Evolutionary conservation across 208 protist species (phyloP), one percentile per base, ranked within the genome.

Genomic region (Trypanosoma avium): DNA sequence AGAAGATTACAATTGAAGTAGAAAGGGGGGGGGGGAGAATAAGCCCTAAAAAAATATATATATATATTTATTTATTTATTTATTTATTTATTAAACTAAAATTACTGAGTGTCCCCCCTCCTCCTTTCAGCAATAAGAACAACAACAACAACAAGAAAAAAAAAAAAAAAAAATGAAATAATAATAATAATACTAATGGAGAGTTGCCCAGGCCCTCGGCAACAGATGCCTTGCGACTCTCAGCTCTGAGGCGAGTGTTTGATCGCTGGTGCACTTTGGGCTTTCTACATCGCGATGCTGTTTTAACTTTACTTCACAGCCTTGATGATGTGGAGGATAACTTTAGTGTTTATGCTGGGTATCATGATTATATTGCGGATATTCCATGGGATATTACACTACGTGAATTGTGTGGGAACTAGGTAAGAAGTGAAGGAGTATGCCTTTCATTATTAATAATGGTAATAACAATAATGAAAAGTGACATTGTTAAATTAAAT

Each of bases 221-320:
- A 45, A 61, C 40, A 32, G 70, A 83, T 46, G 65, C 49, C n/a
- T 38, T 65, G 24, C 71, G 81, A 33, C 73, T 91, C 8, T 57
- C 70, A 38, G 45, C 69, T 32, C 64, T 95, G 33, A 77, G 78
- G 12, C 65, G 77, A 22, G 66, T 73, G 33, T 84, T 93, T 71
- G 53, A 62, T 21, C 74, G 73, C 9, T 95, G 86, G 84, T 83
- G 74, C 60, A 61, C 53, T 13, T 54, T 66, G 19, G 46, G 58
- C 29, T 63, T 93, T 15, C 61, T 90, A 0, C 46, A 84, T 55
- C 76, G 75, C 55, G 43, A 30, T 3, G 64, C 47, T 0, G 80
- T 87, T 8, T 56, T 88, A 46, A 43, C 76, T 21, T 52, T 89
- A 10, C 54, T 94, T 10, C 66, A 58, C 30, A 57, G 59, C 5